These are phyloP conservation scores for Yarrowia sp. DNA, from an alignment of 805 yeast species.

Conservation along the genomic window DNA sequence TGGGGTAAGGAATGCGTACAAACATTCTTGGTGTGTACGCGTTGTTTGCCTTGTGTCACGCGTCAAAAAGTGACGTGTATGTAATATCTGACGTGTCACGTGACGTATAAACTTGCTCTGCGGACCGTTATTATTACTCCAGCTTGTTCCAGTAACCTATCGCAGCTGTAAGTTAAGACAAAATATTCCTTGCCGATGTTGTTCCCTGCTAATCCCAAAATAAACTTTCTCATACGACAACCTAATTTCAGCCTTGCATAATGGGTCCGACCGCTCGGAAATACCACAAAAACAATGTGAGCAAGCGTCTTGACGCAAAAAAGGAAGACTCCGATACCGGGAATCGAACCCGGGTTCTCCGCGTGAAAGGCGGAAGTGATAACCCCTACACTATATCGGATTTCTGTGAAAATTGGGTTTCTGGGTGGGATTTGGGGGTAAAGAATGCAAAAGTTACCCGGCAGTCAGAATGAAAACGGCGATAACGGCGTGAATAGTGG, in stretches of 20 bases:
- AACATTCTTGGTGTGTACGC: no score
- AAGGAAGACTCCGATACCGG: conserved; percentile 26
- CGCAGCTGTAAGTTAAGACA: no score
- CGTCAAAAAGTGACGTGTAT: no score
- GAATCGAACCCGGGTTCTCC: conserved; percentile 26
- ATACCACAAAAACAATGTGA: neutral
- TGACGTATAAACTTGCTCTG: no score
- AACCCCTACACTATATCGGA: conserved; percentile 29
- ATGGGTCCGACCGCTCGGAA: neutral
- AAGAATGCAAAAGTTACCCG: neutral
- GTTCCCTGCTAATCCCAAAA: neutral
- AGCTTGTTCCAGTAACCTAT: no score
- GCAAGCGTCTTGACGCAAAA: neutral
- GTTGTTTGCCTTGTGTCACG: no score
- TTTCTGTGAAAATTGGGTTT: neutral
- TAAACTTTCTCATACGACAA: neutral
- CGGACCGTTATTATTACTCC: no score
- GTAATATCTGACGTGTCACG: no score
- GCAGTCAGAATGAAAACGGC: neutral
- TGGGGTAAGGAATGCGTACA: no score
- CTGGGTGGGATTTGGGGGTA: no score
- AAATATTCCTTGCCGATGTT: no score
- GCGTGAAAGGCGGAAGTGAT: conserved; percentile 27
- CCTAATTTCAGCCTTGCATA: conserved; percentile 3
- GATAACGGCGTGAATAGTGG: no score